Base-by-base conservation (phyloP, 805 yeast species). In the Suhomyces kilbournensis region DNA sequence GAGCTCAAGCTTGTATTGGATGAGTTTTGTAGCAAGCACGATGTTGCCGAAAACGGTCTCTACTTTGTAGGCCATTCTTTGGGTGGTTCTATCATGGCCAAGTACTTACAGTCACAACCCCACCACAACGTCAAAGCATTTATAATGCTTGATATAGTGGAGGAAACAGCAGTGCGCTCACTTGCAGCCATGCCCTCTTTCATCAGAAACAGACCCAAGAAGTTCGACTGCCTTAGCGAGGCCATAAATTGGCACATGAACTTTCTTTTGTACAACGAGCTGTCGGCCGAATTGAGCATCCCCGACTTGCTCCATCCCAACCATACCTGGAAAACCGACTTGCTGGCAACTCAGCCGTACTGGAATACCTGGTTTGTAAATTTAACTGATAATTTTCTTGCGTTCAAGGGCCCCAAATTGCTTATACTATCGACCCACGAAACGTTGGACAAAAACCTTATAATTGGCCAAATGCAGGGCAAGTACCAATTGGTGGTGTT, bases 381-480 rank as follows among this genome's bases (percentile, higher is more conserved):
- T 0, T 70, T 96, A 14, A 90, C 97, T 0, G 54, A 63, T 7
- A 68, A 74, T 45, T 82, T 81, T 52, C 65, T 77, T 8, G 51
- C 52, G 1, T 66, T 79, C 46, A 68, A 65, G 15, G 59, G 59
- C 5, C 84, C 92, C 0, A 88, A 90, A 61, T 60, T 94, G 49
- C 76, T 94, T 40, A 77, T 94, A 1, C 70, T 96, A 14, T 96
- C 98, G 0, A 96, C 96, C 3, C 87, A 92, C 49, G 97, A 94
- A 58, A 83, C 88, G 19, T 75, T 96, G 28, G 99, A 94, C 69
- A 90, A 86, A 56, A 81, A 81, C 38, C 74, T 94, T 46, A 90
- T 92, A 68, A 84, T 94, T 48, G 99, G 97, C 0, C 99, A 96
- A 69, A 94, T 94, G 99, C 98, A 92, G 70, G 99, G 99, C 1